Percentiles rank a stretch among this genome's conserved stretches.
phyloP scores from a whole-genome alignment of 2,329 filamentous ascomycete genomes.

The Alternaria incomplexa region DNA sequence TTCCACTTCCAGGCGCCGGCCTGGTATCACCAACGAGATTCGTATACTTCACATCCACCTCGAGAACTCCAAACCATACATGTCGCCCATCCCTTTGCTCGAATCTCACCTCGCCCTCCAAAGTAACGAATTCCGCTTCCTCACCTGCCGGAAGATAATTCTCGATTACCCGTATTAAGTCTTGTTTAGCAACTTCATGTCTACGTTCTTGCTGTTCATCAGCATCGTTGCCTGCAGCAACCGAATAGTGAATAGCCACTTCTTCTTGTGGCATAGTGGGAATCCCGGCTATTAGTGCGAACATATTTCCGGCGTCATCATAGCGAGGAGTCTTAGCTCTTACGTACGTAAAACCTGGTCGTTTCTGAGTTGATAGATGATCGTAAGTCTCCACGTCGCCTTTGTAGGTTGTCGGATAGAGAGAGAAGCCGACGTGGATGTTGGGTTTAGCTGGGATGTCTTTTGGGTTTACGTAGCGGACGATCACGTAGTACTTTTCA shows the following conservation, averaged over 20 bases:
- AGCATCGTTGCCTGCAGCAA: not conserved
- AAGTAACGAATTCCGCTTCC: not conserved
- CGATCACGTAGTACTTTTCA: not conserved
- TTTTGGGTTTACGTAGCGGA: not conserved
- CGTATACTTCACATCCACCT: not conserved
- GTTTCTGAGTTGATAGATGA: not conserved
- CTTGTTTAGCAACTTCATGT: not conserved
- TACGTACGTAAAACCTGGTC: not conserved
- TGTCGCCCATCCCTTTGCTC: not conserved
- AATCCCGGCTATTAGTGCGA: not conserved
- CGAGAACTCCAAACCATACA: not conserved
- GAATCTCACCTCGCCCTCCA: not conserved
- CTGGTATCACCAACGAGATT: not conserved
- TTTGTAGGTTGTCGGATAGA: not conserved
- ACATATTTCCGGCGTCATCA: not conserved
- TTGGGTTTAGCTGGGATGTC: not conserved
- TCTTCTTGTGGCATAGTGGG: not conserved
- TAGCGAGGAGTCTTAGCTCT: not conserved
- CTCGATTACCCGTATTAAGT: not conserved
- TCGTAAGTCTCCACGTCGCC: not conserved
- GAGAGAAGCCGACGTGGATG: not conserved
- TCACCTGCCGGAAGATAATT: not conserved
- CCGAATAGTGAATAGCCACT: not conserved
- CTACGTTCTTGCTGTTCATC: not conserved
- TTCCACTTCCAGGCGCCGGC: not conserved